Conservation (phyloP, 306 rosid species). For the Dalbergia oliveri region DNA sequence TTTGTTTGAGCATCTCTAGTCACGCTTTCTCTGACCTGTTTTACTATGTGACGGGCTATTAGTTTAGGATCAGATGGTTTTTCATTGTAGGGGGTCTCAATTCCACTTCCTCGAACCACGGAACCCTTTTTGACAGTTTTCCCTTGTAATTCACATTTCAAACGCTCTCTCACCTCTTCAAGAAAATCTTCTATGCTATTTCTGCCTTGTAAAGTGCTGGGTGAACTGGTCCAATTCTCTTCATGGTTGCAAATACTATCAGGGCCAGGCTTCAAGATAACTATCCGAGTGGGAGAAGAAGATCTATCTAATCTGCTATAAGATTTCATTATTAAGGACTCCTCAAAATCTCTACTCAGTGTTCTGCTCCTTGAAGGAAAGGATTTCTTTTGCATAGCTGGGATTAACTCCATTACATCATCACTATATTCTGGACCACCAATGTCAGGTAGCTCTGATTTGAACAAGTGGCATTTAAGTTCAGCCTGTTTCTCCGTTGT, state of each 20-base stretch:
- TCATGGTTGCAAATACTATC: constrained; percentile 67
- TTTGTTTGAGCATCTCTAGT: constrained; percentile 68
- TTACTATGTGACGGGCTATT: constrained; percentile 78
- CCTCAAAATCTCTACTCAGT: constrained; percentile 80
- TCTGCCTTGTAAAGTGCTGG: constrained; percentile 66
- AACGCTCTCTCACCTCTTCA: constrained; percentile 89
- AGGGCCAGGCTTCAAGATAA: constrained; percentile 91
- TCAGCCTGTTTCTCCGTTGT: constrained; percentile 54
- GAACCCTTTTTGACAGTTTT: constrained; percentile 63
- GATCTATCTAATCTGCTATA: constrained; percentile 51
- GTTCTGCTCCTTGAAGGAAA: constrained; percentile 76
- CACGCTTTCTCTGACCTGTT: constrained; percentile 77
- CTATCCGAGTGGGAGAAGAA: constrained; percentile 78
- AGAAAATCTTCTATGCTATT: constrained; percentile 90
- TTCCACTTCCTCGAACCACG: constrained; percentile 81
- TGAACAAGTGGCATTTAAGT: constrained; percentile 46
- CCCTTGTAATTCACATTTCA: constrained; percentile 84
- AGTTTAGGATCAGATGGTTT: constrained; percentile 79
- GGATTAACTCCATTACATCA: constrained; percentile 50
- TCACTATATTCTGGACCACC: constrained; percentile 49
- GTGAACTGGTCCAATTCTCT: constrained; percentile 69
- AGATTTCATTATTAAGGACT: constrained; percentile 60
- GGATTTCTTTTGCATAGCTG: constrained; percentile 51
- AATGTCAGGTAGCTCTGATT: constrained; percentile 45
- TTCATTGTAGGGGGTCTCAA: constrained; percentile 80